Percentiles rank a stretch among this genome's conserved stretches.
These are phyloP conservation scores for Rhizopus microsporus DNA, from an alignment of 371 early-diverging fungal genomes.

Conservation along the genomic window DNA sequence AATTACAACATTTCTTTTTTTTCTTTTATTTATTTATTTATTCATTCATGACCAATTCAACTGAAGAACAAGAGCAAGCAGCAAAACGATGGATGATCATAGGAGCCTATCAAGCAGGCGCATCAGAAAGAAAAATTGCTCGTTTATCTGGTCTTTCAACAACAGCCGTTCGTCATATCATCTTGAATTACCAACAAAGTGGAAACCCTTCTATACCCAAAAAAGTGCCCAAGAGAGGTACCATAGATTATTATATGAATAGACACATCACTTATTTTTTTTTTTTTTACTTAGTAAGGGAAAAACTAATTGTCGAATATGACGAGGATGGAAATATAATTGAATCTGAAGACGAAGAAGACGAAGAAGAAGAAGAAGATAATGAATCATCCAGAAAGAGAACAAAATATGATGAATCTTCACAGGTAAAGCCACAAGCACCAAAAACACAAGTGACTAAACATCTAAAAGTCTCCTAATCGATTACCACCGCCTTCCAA, in stretches of 20 bases:
- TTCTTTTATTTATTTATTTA: background rate
- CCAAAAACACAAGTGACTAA: background rate
- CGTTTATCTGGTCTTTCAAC: constrained; percentile 47
- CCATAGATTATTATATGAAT: too few species aligned
- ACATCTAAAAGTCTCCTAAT: background rate
- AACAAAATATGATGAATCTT: constrained; percentile 3
- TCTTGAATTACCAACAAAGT: constrained; percentile 41
- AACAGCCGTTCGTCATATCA: constrained; percentile 48
- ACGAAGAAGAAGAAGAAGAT: constrained; percentile 7
- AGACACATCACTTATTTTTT: background rate
- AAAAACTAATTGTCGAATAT: constrained; percentile 48
- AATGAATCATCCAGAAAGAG: background rate
- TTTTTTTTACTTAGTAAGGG: constrained; percentile 24
- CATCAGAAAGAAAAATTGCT: constrained; percentile 43
- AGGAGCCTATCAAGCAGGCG: constrained; percentile 51
- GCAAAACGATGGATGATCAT: constrained; percentile 53
- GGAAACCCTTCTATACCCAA: constrained; percentile 44
- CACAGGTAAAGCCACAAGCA: background rate
- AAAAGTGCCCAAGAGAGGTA: constrained; percentile 40
- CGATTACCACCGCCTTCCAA: constrained; percentile 29
- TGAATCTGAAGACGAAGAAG: constrained; percentile 34
- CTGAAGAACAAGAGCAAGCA: constrained; percentile 20
- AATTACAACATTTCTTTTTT: background rate
- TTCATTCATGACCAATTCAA: background rate
- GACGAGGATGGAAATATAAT: constrained; percentile 48